phyloP scores from a whole-genome alignment of 208 protist genomes.

The Leishmania gerbilli region DNA sequence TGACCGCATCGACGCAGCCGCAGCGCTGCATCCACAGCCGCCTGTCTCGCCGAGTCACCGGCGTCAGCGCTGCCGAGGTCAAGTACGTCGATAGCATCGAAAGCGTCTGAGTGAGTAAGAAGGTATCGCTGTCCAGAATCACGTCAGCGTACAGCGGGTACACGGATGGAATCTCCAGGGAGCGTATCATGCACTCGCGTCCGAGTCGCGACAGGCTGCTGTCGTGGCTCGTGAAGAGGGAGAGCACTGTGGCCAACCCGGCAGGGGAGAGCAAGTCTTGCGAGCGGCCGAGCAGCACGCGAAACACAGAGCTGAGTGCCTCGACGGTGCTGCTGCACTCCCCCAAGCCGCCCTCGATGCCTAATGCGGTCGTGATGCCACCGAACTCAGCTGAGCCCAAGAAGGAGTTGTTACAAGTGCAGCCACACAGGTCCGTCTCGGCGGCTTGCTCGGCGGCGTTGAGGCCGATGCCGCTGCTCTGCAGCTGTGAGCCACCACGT shows the following conservation, averaged over 20 bases:
- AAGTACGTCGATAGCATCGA: constrained; percentile 47
- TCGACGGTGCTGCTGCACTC: constrained; percentile 46
- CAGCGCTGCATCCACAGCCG: constrained; percentile 60
- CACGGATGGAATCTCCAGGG: constrained; percentile 53
- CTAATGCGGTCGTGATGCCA: constrained; percentile 3
- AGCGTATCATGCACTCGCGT: constrained; percentile 52
- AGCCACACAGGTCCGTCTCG: constrained; percentile 1
- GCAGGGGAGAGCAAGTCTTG: constrained; percentile 34
- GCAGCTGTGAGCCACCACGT: not conserved
- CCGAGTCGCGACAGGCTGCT: constrained; percentile 51
- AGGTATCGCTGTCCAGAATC: constrained; percentile 37
- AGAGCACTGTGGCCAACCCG: constrained; percentile 45
- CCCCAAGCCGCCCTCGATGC: constrained; percentile 4
- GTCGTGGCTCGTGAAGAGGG: constrained; percentile 48
- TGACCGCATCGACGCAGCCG: constrained; percentile 63
- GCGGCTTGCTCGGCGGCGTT: not conserved
- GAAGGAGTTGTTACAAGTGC: constrained; percentile 21
- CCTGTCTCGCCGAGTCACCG: constrained; percentile 49
- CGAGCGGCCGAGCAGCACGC: constrained; percentile 47
- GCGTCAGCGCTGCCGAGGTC: constrained; percentile 21
- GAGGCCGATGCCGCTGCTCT: not conserved
- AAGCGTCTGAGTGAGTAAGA: constrained; percentile 46
- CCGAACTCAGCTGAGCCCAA: constrained; percentile 20
- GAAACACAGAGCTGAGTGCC: constrained; percentile 52
- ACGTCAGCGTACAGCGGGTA: constrained; percentile 59